These are phyloP conservation scores for Candida endomychidarum DNA, from an alignment of 805 yeast species.

Conservation along the genomic window DNA sequence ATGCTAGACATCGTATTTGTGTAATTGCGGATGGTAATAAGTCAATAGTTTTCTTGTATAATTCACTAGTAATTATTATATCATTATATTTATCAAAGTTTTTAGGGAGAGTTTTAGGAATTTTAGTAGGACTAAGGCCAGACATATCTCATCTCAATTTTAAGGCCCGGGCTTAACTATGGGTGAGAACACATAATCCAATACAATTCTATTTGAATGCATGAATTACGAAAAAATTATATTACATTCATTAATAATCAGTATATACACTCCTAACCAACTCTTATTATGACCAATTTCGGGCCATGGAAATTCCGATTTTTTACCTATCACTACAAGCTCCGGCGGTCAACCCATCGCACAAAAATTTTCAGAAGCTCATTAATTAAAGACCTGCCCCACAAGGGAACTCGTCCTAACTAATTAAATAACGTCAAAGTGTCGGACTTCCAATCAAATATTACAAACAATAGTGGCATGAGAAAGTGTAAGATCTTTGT, in stretches of 20 bases:
- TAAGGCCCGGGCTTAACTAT: too few relatives aligned
- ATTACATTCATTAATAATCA: too few relatives aligned
- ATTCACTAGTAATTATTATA: background rate
- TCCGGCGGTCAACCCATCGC: conserved; percentile 7
- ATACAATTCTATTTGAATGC: too few relatives aligned
- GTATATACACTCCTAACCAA: too few relatives aligned
- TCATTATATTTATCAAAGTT: conserved; percentile 1
- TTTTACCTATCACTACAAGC: too few relatives aligned
- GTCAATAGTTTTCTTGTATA: conserved; percentile 2
- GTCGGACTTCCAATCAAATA: conserved; percentile 2
- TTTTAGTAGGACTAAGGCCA: too few relatives aligned
- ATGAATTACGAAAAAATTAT: too few relatives aligned
- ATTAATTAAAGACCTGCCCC: conserved; percentile 1
- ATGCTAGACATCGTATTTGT: conserved; percentile 63
- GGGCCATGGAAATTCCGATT: too few relatives aligned
- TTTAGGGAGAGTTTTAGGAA: background rate
- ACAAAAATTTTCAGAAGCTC: conserved; percentile 4
- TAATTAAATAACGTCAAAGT: conserved; percentile 3
- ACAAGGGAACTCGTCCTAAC: background rate
- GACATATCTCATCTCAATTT: background rate
- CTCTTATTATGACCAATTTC: too few relatives aligned
- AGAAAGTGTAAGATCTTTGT: conserved; percentile 96
- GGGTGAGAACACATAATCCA: too few relatives aligned
- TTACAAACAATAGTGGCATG: conserved; percentile 45
- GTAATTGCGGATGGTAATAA: conserved; percentile 6